Evolutionary conservation across 2,329 filamentous ascomycete genomes (phyloP), one percentile per base, ranked within the genome.

Genomic region (Teratosphaeria nubilosa): DNA sequence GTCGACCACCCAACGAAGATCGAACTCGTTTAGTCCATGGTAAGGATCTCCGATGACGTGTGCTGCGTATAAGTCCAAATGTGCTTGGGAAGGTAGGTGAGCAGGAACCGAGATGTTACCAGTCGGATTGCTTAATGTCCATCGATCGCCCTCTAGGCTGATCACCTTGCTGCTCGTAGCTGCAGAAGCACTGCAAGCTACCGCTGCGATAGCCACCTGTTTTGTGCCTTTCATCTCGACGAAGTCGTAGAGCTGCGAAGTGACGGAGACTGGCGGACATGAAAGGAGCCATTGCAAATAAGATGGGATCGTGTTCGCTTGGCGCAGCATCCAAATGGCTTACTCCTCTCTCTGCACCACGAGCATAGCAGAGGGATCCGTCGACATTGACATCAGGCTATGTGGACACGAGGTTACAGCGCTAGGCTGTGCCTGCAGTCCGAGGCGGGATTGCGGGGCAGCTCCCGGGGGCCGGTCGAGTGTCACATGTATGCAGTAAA

Each of bases 1-100:
- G 64, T 75, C 73, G n/a, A 76, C 75, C 27, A 86, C 75, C 82
- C 82, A 86, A 25, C 82, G 77, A 16, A 82, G 74, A 57, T 83
- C 74, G 64, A 84, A 83, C 63, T 85, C 82, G 59, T 84, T 84
- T 1, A 82, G 69, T 1, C 80, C 82, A 63, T 77, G 77, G 58
- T 82, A 78, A n/a, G 73, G 77, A 68, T 80, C 72, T 58, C 75
- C 76, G 61, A 84, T 84, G 3, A 82, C 74, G 6, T 78, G 71
- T 24, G 77, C 78, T 25, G 76, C 75, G 50, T 75, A 76, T 1
- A 86, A 73, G 65, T 86, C 82, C 14, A 86, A 68, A 68, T 86
- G 82, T 0, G 76, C 81, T 55, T 85, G 80, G 0, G 81, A 83
- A 1, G 83, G 82, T 3, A 84, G 74, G 24, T 73, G 73, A 1